These are phyloP conservation scores for Elongisporangium prolatum DNA, from an alignment of 352 stramenopile species.

Conservation along the genomic window DNA sequence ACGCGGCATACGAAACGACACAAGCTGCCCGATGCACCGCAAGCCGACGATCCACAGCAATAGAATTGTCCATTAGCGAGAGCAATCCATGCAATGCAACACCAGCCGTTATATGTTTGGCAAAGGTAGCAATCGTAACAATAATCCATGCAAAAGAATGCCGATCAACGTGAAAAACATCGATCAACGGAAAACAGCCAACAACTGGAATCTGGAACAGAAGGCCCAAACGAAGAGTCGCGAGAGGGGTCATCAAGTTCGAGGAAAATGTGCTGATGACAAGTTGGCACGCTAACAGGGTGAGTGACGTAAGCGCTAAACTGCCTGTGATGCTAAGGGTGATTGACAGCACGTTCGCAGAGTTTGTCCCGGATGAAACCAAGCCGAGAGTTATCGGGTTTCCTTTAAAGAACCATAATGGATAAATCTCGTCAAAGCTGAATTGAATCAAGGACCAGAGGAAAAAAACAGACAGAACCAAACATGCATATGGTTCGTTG, in stretches of 20 bases:
- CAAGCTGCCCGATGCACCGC: constrained; percentile 65
- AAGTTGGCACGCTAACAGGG: constrained; percentile 49
- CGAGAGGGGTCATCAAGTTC: constrained; percentile 72
- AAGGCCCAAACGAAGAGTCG: constrained; percentile 65
- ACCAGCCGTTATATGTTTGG: constrained; percentile 59
- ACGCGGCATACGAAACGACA: constrained; percentile 47
- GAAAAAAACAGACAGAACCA: constrained; percentile 68
- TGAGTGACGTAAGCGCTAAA: constrained; percentile 43
- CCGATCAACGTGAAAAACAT: constrained; percentile 65
- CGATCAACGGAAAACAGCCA: constrained; percentile 62
- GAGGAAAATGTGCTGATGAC: constrained; percentile 45
- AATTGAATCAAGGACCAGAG: constrained; percentile 69
- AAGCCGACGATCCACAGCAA: constrained; percentile 62
- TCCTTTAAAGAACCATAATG: constrained; percentile 78
- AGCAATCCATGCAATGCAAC: constrained; percentile 65
- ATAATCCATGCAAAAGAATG: constrained; percentile 56
- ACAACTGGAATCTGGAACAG: constrained; percentile 75
- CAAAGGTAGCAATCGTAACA: constrained; percentile 47
- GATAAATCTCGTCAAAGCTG: constrained; percentile 76
- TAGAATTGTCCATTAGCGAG: constrained; percentile 74
- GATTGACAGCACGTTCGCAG: constrained; percentile 10
- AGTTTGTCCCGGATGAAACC: constrained; percentile 23
- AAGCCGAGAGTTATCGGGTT: constrained; percentile 34
- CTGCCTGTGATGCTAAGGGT: constrained; percentile 54
- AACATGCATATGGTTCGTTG: constrained; percentile 52